Evolutionary conservation across 1,139 yeast species (phyloP).

Genomic region (Diutina catenulata): DNA sequence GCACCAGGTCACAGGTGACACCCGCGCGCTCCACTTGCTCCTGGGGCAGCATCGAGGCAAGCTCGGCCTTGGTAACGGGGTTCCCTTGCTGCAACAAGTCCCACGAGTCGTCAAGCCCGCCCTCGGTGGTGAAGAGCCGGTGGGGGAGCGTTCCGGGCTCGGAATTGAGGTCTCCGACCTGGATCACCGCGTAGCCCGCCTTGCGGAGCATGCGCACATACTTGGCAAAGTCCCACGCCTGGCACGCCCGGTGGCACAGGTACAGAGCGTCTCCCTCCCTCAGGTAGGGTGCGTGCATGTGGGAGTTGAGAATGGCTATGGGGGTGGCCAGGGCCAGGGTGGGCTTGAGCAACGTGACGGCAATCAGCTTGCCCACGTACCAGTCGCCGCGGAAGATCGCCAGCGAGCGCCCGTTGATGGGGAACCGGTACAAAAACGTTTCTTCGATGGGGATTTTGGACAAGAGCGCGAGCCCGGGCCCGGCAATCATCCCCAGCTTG

Average conservation of each 20-base stretch:
- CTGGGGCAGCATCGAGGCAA: conserved; percentile 43
- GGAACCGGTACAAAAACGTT: conserved; percentile 72
- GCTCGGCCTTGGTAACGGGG: conserved; percentile 18
- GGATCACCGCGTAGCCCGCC: conserved; percentile 76
- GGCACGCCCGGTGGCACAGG: conserved; percentile 82
- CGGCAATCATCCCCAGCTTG: conserved; percentile 75
- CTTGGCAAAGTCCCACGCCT: conserved; percentile 90
- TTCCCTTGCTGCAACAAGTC: conserved; percentile 47
- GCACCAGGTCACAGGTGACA: conserved; percentile 75
- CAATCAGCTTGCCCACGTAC: conserved; percentile 89
- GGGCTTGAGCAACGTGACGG: conserved; percentile 59
- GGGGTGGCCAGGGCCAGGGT: conserved; percentile 34
- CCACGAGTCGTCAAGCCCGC: conserved; percentile 78
- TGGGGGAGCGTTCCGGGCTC: conserved; percentile 80
- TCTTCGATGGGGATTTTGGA: conserved; percentile 76
- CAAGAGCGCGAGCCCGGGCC: conserved; percentile 85
- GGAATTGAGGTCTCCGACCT: conserved; percentile 90
- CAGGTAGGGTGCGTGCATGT: conserved; percentile 96
- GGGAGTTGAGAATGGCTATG: conserved; percentile 77
- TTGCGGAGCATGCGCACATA: conserved; percentile 47
- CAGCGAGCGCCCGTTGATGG: conserved; percentile 87
- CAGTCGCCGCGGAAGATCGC: conserved; percentile 95
- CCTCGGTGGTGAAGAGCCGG: conserved; percentile 56
- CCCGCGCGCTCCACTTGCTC: conserved; percentile 70
- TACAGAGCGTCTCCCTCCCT: conserved; percentile 76